Percentiles rank a stretch among this genome's conserved stretches.
Conservation (phyloP, 2,329 filamentous ascomycete genomes). For the Colletotrichum chrysophilum region DNA sequence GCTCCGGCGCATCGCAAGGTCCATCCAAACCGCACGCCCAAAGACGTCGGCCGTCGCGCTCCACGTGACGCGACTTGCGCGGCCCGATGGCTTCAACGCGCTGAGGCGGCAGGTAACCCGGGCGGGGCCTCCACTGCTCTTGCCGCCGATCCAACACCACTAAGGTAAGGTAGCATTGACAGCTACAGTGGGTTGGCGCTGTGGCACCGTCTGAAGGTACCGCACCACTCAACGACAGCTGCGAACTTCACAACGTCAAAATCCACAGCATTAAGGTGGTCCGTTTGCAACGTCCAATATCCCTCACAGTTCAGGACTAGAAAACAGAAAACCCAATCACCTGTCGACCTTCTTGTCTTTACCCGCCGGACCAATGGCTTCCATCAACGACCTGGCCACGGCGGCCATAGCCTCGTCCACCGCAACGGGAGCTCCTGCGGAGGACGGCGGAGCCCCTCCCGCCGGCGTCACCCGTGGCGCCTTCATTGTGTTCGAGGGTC, state of each 20-base stretch:
- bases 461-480: constrained; percentile 60
- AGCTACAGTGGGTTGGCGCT: background rate
- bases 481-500: constrained; percentile 84
- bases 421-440: background rate
- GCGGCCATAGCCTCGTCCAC: constrained; percentile 51
- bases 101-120: background rate
- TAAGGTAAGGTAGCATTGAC: background rate
- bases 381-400: constrained; percentile 55
- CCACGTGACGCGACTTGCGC: constrained; percentile 9
- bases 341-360: background rate
- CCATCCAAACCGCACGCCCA: background rate
- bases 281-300: background rate
- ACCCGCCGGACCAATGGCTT: constrained; percentile 38
- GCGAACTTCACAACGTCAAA: background rate
- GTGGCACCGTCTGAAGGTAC: background rate
- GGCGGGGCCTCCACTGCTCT: background rate
- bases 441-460: background rate
- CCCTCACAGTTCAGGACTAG: background rate
- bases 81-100: background rate
- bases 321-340: background rate
- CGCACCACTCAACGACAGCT: background rate
- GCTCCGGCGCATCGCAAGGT: background rate
- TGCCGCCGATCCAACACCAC: background rate
- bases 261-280: background rate
- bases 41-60: background rate